Percentiles rank a stretch among this genome's conserved stretches.
These are phyloP conservation scores for Penicillium argentinense DNA, from an alignment of 495 filamentous ascomycete genomes.

Conservation along the genomic window DNA sequence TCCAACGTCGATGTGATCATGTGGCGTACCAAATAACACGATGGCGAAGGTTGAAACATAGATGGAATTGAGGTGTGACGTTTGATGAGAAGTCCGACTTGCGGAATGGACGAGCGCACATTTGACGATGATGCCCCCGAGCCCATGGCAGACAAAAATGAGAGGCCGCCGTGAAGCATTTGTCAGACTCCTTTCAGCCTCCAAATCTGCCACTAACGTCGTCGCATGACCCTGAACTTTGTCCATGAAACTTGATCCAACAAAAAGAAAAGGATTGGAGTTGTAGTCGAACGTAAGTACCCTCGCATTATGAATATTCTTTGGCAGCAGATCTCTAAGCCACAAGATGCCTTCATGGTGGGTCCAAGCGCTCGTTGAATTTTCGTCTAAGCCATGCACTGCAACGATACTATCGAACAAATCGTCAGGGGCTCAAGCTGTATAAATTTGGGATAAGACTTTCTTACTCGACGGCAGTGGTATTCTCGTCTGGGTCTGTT, in stretches of 20 bases:
- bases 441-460: too few species aligned
- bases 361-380: constrained; percentile 26
- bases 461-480: constrained; percentile 3
- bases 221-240: constrained; percentile 21
- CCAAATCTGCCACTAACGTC: constrained; percentile 14
- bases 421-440: constrained; percentile 28
- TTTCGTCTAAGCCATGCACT: constrained; percentile 37
- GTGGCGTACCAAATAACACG: constrained; percentile 36
- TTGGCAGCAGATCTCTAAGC: constrained; percentile 14
- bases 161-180: background rate
- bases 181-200: background rate
- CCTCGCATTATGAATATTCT: too few species aligned
- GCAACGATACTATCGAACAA: constrained; percentile 38
- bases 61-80: constrained; percentile 27
- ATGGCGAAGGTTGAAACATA: constrained; percentile 28
- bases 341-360: constrained; percentile 12
- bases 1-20: too few species aligned
- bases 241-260: too few species aligned
- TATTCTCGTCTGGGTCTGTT: too few species aligned
- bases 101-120: constrained; percentile 26
- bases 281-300: too few species aligned
- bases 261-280: too few species aligned
- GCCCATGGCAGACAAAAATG: constrained; percentile 49
- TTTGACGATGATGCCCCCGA: constrained; percentile 52
- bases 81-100: constrained; percentile 15